Evolutionary conservation across 768 basidiomycete genomes (phyloP), one percentile per base, ranked within the genome.

Genomic region (Obba rivulosa): DNA sequence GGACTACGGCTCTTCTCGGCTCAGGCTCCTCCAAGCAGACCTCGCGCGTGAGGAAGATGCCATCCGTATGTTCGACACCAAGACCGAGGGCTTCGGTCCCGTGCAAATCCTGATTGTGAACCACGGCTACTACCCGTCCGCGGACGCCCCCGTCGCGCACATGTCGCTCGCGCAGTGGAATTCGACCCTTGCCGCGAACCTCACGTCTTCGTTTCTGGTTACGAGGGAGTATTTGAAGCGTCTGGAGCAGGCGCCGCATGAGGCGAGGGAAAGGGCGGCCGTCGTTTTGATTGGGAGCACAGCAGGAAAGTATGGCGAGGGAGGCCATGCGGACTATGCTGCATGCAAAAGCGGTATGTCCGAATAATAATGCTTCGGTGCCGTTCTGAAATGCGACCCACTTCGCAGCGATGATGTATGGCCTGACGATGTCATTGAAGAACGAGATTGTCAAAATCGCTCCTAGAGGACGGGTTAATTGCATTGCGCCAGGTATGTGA

Each of bases 371-470:
- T n/a, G n/a, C 11, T 34, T 22, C 5, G n/a, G 13, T 23, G 22
- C 22, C 18, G 34, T 41, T 42, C 13, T 10, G 7, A 21, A 25
- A 47, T 49, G 45, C 13, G 36, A 4, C 21, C 8, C 34, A 20
- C 13, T 20, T 41, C 28, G 16, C 17, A 84, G 84, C 78, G 4
- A 73, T 85, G 69, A 86, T 86, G 85, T 82, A 85, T 52, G 87
- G 85, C 1, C 59, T 88, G 28, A 78, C 77, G 3, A 65, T 81
- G 56, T 71, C 79, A 4, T 70, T 88, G 55, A 88, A 89, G 67
- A 89, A 88, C 62, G 86, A 90, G 65, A 87, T 88, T 46, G 86
- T 90, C 39, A 78, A 79, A 64, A 77, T 87, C 50, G 85, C 85
- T 0, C 82, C 85, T 0, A 72, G 64, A 46, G 87, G 77, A 0